These are phyloP conservation scores for Tardiomyces digboiensis DNA, from an alignment of 1,139 yeast species.

Conservation along the genomic window DNA sequence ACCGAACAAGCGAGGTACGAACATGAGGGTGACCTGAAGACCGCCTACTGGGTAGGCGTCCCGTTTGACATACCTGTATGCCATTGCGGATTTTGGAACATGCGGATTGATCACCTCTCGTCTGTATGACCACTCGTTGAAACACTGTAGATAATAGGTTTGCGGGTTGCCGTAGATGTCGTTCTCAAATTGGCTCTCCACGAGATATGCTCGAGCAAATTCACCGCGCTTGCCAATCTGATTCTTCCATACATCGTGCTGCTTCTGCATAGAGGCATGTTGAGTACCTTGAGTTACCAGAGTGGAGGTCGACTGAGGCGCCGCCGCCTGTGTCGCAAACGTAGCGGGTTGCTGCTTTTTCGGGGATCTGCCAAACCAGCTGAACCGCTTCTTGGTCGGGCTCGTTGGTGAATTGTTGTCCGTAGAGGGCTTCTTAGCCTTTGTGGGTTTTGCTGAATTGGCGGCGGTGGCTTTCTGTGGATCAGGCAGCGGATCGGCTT, in stretches of 20 bases:
- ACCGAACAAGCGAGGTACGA: slow-evolving; percentile 42
- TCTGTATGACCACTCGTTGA: slow-evolving; percentile 66
- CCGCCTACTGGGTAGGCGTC: slow-evolving; percentile 59
- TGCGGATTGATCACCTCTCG: background rate
- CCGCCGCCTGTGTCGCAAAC: background rate
- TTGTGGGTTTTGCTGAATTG: background rate
- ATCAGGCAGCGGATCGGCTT: slow-evolving; percentile 12
- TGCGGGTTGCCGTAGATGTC: slow-evolving; percentile 47
- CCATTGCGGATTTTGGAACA: background rate
- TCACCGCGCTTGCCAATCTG: slow-evolving; percentile 77
- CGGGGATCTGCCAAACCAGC: slow-evolving; percentile 6
- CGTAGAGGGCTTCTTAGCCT: background rate
- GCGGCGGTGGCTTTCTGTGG: slow-evolving; percentile 1
- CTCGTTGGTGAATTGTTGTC: background rate
- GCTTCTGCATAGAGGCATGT: slow-evolving; percentile 8
- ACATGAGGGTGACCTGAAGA: slow-evolving; percentile 65
- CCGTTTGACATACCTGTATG: slow-evolving; percentile 4
- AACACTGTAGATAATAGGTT: slow-evolving; percentile 49
- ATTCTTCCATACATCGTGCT: slow-evolving; percentile 23
- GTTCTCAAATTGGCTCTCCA: slow-evolving; percentile 51
- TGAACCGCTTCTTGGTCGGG: slow-evolving; percentile 3
- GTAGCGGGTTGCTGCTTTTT: slow-evolving; percentile 4
- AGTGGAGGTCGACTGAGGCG: slow-evolving; percentile 1
- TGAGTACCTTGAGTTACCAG: background rate
- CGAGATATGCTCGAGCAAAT: slow-evolving; percentile 69